phyloP scores from a whole-genome alignment of 2,329 filamentous ascomycete species.

The Alternaria sp. region DNA sequence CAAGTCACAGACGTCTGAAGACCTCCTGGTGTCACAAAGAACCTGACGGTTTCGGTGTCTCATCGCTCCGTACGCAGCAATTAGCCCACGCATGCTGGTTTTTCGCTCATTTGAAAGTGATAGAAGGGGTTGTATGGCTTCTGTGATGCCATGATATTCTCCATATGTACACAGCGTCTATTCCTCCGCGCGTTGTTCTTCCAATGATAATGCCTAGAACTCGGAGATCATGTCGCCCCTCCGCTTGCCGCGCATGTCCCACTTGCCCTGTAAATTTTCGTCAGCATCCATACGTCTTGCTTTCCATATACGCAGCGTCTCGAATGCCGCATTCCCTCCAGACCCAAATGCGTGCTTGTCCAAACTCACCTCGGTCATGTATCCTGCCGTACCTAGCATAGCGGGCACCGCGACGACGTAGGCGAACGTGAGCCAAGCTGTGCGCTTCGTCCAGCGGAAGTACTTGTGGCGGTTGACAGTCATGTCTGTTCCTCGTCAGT shows the following conservation, averaged over 20 bases:
- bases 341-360: not conserved
- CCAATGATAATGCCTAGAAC: constrained; percentile 60
- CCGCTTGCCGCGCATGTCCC: constrained; percentile 83
- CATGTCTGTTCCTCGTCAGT: constrained; percentile 67
- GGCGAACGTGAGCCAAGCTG: constrained; percentile 77
- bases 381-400: constrained; percentile 73
- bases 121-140: not conserved
- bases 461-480: constrained; percentile 85
- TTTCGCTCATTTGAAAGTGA: not conserved
- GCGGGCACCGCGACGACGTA: constrained; percentile 77
- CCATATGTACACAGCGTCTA: constrained; percentile 20
- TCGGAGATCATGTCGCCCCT: constrained; percentile 84
- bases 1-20: not conserved
- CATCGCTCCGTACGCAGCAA: not conserved
- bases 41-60: not conserved
- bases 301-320: constrained; percentile 1
- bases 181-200: not conserved
- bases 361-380: constrained; percentile 82
- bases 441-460: constrained; percentile 91
- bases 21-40: not conserved
- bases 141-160: constrained; percentile 1
- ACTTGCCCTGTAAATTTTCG: constrained; percentile 72
- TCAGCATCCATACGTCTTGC: not conserved
- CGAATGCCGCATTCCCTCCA: constrained; percentile 9
- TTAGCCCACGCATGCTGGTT: too few relatives aligned